Base-by-base conservation (phyloP, 2,329 filamentous ascomycete species). In the Aureobasidium sp. region DNA sequence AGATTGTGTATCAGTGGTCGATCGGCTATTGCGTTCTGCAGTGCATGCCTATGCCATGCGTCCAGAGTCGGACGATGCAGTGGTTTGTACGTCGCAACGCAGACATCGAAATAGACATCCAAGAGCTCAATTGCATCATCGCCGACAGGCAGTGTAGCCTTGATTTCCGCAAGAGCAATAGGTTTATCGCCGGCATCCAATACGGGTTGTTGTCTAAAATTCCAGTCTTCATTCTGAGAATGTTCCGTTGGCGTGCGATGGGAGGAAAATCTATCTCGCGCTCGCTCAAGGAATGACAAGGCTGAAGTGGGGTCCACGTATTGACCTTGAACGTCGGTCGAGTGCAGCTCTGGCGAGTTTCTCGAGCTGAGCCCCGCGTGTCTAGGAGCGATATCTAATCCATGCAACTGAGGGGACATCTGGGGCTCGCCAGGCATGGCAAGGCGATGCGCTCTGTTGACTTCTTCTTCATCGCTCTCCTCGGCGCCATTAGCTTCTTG, bases 21-120 rank as follows among this genome's bases (percentile, higher is more conserved):
- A 15, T 22, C 48, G 14, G 22, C 15, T 29, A 20, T 17, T 34
- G 34, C 44, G 53, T 47, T 58, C 22, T 51, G 41, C 20, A 5
- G 37, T 27, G 42, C 52, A 36, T 29, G 45, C 12, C 20, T 34
- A 20, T 71, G 66, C 81, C 82, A 84, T 0, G 65, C 57, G 56
- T 82, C 77, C 0, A 83, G 78, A 2, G 78, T 81, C 0, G 81
- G 80, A 0, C 81, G 74, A 66, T 85, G 82, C 22, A 86, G 67
- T 62, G 85, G 82, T 3, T 83, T 78, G 65, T 85, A 84, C 0
- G 83, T 86, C 0, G 83, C 82, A 22, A 84, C 81, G 7, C 82
- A 83, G 62, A 82, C 83, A 51, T 85, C 82, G 64, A 86, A 86
- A 60, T 85, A 86, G 7, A 82, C 73, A 8, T 76, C 74, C 5